phyloP scores from a whole-genome alignment of 2,329 filamentous ascomycete species.

The Saccharata proteae region DNA sequence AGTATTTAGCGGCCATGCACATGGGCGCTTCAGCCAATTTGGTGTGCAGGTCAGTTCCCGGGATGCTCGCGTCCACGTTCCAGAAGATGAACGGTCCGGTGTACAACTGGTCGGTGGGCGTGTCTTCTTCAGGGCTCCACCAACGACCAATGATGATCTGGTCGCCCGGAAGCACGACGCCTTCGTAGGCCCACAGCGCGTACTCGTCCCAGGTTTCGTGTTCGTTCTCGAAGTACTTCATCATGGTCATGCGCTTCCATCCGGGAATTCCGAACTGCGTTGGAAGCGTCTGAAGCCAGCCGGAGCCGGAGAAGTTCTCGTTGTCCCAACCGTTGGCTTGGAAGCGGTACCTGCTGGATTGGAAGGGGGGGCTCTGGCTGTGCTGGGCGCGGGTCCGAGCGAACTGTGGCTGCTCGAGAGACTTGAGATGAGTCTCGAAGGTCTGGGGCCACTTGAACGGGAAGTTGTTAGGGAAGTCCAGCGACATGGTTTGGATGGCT shows the following conservation, averaged over 20 bases:
- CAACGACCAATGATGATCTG: conserved; percentile 36
- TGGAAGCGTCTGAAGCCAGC: conserved; percentile 39
- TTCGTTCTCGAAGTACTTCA: conserved; percentile 35
- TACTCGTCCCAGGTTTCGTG: conserved; percentile 17
- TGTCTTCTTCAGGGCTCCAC: conserved; percentile 27
- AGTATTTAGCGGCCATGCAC: too few species aligned
- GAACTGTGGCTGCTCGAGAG: conserved; percentile 15
- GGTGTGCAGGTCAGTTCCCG: too few species aligned
- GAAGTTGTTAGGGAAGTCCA: conserved; percentile 18
- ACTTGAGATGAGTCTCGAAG: conserved; percentile 30
- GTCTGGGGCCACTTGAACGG: conserved; percentile 21
- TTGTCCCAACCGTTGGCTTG: conserved; percentile 27
- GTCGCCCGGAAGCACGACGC: conserved; percentile 35
- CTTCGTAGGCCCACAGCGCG: conserved; percentile 37
- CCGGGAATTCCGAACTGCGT: conserved; percentile 38
- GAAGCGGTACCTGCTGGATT: conserved; percentile 17
- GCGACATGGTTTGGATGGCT: conserved; percentile 18
- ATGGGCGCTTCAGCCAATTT: too few species aligned
- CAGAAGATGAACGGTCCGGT: conserved; percentile 32
- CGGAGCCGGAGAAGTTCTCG: conserved; percentile 24
- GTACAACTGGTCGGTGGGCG: conserved; percentile 16
- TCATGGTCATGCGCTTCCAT: conserved; percentile 43
- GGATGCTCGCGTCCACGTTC: conserved; percentile 27
- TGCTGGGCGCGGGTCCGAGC: conserved; percentile 22
- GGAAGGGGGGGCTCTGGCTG: conserved; percentile 2